Conservation (phyloP, 306 rosid genomes). For the Lathyrus sativus region DNA sequence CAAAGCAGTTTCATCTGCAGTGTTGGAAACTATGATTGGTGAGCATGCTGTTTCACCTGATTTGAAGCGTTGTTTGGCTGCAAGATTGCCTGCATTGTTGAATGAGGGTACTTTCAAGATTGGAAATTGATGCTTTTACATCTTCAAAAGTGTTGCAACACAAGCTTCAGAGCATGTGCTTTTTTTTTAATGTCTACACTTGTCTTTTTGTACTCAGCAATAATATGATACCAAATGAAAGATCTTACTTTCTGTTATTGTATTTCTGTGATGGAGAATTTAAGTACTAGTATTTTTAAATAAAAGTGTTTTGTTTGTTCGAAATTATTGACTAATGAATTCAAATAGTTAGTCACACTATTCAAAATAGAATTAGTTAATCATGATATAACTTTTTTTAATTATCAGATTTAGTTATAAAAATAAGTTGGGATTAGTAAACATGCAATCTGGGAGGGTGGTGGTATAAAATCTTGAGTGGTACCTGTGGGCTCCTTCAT, state of each 20-base stretch:
- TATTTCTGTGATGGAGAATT: neutral
- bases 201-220: neutral
- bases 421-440: no score
- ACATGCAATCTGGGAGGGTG: no score
- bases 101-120: neutral
- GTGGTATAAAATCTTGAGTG: no score
- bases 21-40: constrained; percentile 73
- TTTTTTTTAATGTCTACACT: neutral
- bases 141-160: neutral
- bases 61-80: constrained; percentile 64
- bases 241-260: neutral
- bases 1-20: constrained; percentile 55
- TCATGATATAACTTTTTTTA: no score
- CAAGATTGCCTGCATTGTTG: constrained; percentile 48
- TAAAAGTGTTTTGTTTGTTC: neutral
- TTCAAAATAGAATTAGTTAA: no score
- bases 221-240: neutral
- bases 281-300: neutral
- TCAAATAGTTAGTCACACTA: no score
- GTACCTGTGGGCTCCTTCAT: no score
- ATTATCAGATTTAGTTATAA: no score
- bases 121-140: neutral
- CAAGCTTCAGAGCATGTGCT: neutral
- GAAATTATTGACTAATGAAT: no score
- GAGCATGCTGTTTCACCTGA: constrained; percentile 87